Evolutionary conservation across 2,329 filamentous ascomycete species (phyloP), one percentile per base, ranked within the genome.

Genomic region (Sporothrix schenckii): DNA sequence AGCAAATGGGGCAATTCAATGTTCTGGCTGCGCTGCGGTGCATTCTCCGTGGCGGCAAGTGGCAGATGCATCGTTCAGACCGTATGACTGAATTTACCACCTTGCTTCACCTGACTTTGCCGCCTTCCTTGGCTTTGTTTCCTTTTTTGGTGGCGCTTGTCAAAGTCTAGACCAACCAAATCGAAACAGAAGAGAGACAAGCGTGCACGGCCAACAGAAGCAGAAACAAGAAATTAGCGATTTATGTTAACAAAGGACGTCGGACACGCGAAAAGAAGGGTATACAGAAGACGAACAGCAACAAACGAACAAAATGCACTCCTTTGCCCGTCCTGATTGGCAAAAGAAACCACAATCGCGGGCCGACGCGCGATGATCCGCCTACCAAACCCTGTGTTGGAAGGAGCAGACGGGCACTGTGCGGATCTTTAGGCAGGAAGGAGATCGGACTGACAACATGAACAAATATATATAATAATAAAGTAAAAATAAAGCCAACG

Each of bases 281-380:
- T 50, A n/a, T 52, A 21, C 19, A 21, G n/a, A 6, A 39, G 6
- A 41, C 10, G 9, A 21, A 44, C 41, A 60, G 2, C 5, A 21
- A 39, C 21, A 39, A 58, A 34, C 24, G 54, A 14, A 30, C 27
- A 54, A 14, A 54, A 19, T 0, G 3, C 13, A 50, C 19, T 27
- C 44, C 13, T 11, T 6, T 44, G 34, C n/a, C 16, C 13, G 21
- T 58, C 54, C 19, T 47, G 58, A 47, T 63, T 63, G 39, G 16
- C 58, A 63, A 63, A 63, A 63, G 16, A 47, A 47, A 63, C 21
- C 21, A 63, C 27, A 44, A 63, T 21, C 56, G 39, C 58, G 58
- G 58, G 39, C 58, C 58, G 58, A 21, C 39, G 58, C 58, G 58
- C n/a, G 21, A 27, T 13, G 58, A 63, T 63, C 58, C 27, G n/a